A percentile compares a stretch with the other conserved stretches of the same genome.
Conservation (phyloP, 176 grass and related monocot species). For the Cenchrus purpureus region DNA sequence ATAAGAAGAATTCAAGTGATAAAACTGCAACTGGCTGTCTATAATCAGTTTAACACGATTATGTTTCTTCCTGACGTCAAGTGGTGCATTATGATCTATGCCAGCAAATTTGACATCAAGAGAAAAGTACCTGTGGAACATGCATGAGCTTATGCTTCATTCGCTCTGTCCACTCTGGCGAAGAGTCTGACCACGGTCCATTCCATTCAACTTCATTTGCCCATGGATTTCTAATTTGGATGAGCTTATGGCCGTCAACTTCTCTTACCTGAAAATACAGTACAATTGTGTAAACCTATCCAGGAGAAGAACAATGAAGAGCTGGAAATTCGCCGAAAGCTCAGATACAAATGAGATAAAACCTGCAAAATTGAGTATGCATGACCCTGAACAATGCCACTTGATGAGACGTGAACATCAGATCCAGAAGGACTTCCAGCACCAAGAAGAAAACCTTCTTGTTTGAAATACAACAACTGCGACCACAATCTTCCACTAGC, state of each 20-base stretch:
- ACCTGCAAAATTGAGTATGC: constrained; percentile 99
- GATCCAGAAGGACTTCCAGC: constrained; percentile 98
- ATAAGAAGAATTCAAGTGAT: background rate
- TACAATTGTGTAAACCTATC: constrained; percentile 21
- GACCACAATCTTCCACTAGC: constrained; percentile 98
- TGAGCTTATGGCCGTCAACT: constrained; percentile 96
- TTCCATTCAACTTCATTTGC: constrained; percentile 99
- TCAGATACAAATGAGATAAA: constrained; percentile 39
- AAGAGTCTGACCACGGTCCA: constrained; percentile 94
- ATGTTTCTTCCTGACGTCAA: constrained; percentile 10
- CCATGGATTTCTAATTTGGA: constrained; percentile 99
- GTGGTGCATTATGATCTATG: background rate
- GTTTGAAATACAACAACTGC: constrained; percentile 94
- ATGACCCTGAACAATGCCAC: constrained; percentile 99
- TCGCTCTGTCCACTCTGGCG: constrained; percentile 93
- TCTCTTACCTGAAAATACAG: constrained; percentile 82
- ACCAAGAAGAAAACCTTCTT: constrained; percentile 98
- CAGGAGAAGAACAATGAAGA: constrained; percentile 5
- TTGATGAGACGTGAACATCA: constrained; percentile 93
- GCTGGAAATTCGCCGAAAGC: background rate
- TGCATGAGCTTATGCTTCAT: constrained; percentile 99
- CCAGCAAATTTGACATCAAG: constrained; percentile 23
- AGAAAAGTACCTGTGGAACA: constrained; percentile 77
- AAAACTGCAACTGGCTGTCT: background rate
- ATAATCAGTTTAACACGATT: background rate